These are phyloP conservation scores for Diplocarpon mali DNA, from an alignment of 2,329 filamentous ascomycete genomes.

Conservation along the genomic window DNA sequence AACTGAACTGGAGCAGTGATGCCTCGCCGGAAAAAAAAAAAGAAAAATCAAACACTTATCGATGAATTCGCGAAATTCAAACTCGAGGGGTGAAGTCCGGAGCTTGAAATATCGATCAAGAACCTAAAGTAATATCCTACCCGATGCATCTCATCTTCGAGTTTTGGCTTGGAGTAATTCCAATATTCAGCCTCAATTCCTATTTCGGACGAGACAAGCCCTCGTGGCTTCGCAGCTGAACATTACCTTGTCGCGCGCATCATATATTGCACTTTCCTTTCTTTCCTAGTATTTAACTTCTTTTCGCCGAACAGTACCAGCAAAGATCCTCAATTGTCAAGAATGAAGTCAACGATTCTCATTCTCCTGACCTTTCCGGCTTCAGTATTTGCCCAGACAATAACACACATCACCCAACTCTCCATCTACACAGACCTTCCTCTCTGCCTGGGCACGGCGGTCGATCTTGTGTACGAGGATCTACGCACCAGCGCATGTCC, in stretches of 20 bases:
- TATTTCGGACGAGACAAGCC: neutral
- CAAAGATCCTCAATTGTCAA: neutral
- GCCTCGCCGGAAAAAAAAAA: too few species aligned
- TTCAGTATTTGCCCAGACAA: neutral
- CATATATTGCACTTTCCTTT: neutral
- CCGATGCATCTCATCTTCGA: too few species aligned
- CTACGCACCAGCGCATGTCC: neutral
- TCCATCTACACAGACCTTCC: conserved; percentile 1
- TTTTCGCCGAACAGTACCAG: neutral
- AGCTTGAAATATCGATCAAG: too few species aligned
- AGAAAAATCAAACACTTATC: too few species aligned
- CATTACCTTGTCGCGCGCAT: neutral
- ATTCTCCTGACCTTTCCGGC: neutral
- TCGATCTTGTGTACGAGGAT: neutral
- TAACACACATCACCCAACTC: conserved; percentile 3
- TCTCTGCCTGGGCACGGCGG: neutral
- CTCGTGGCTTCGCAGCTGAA: neutral
- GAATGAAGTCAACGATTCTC: neutral
- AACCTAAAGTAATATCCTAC: too few species aligned
- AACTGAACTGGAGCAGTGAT: too few species aligned
- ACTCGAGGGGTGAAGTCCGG: too few species aligned
- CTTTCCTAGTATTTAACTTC: neutral
- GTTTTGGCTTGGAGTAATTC: neutral
- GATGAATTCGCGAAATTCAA: too few species aligned
- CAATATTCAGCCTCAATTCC: conserved; percentile 2